Evolutionary conservation across 345 rosid genomes (phyloP), one percentile per base, ranked within the genome.

Genomic region (Pistacia integerrima): DNA sequence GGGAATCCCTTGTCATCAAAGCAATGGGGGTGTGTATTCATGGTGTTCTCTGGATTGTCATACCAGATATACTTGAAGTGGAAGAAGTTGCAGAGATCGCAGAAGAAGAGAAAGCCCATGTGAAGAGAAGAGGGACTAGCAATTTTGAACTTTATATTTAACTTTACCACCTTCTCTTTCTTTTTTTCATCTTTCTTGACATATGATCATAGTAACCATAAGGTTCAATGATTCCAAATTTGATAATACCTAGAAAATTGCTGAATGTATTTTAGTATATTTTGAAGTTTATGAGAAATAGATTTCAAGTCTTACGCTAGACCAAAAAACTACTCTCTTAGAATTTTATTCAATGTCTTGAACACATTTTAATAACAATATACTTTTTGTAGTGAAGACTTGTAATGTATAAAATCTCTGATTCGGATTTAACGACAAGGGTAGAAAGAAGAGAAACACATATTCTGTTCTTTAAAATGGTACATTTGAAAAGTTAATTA

Each of bases 31-130:
- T 91, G 97, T 57, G 97, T 96, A 25, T 66, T 83, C 17, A 92
- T 96, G 98, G 97, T 96, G 33, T 96, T 96, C 89, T 89, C 97
- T 28, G 98, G 99, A 20, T 82, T 96, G 78, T 91, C 97, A n/a
- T 93, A 88, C 83, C 98, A 93, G 87, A 96, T 93, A 76, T 92
- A 83, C 78, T 91, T 96, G 56, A 96, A 93, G 69, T 96, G 99
- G 99, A 92, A 71, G 78, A 92, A 87, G 81, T 59, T 90, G 80
- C 90, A 88, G 84, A 93, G 85, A 75, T 58, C 78, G 84, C 93
- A 84, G 84, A 95, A 87, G 91, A 93, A 92, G 89, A 88, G 86
- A 85, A 92, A 91, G 83, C 68, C 79, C 77, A 75, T 67, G 65
- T 93, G 67, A 90, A 80, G 64, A 56, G 67, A 90, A 80, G 64